phyloP scores from a whole-genome alignment of 2,329 filamentous ascomycete genomes.

The Xylariaceae sp. region DNA sequence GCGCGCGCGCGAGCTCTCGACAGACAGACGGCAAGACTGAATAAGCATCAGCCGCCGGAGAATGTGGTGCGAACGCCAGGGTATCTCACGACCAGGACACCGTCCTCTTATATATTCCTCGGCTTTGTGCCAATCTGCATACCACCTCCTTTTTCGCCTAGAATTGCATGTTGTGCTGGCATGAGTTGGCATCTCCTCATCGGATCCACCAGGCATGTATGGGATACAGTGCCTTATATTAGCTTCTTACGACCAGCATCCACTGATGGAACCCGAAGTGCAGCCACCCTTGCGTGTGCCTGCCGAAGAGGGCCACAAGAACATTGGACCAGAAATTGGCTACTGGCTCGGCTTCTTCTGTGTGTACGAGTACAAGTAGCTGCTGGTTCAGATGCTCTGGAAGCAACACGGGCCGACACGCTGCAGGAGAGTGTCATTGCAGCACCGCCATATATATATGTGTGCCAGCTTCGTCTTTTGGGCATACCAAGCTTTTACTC shows the following conservation, averaged over 20 bases:
- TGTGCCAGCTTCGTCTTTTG: neutral
- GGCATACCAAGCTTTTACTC: neutral
- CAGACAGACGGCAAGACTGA: neutral
- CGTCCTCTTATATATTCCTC: constrained; percentile 25
- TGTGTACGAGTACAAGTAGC: neutral
- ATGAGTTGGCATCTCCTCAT: constrained; percentile 33
- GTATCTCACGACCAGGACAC: constrained; percentile 9
- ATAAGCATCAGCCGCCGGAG: constrained; percentile 1
- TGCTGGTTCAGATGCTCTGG: constrained; percentile 3
- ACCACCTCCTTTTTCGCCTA: constrained; percentile 34
- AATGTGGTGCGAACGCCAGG: constrained; percentile 5
- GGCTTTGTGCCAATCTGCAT: constrained; percentile 25
- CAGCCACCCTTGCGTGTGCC: constrained; percentile 16
- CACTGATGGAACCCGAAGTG: constrained; percentile 13
- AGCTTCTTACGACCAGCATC: constrained; percentile 19
- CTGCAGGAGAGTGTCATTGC: constrained; percentile 15
- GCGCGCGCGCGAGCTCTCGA: neutral
- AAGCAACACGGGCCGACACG: constrained; percentile 13
- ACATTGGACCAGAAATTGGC: constrained; percentile 5
- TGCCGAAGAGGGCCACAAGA: constrained; percentile 12
- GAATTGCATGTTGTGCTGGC: constrained; percentile 34
- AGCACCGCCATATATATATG: constrained; percentile 1
- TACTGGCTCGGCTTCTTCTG: neutral
- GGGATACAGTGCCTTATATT: constrained; percentile 19
- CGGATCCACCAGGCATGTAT: constrained; percentile 29